Evolutionary conservation across 2,329 filamentous ascomycete species (phyloP).

Genomic region (Cytospora mali): DNA sequence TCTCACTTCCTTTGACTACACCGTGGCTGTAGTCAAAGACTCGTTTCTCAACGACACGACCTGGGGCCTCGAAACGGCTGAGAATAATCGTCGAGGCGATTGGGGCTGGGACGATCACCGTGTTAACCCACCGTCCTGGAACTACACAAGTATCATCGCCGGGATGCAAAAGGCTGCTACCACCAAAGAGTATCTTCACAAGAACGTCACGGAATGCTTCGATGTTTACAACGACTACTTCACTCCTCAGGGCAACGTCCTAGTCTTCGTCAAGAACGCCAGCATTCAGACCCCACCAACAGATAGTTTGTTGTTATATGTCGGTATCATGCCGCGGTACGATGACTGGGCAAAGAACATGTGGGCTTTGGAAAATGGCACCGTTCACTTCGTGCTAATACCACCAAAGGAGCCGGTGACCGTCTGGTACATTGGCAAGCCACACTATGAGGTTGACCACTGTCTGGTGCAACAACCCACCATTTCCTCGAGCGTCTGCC

Average conservation of each 20-base stretch:
- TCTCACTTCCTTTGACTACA: constrained; percentile 25
- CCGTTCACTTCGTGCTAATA: not conserved
- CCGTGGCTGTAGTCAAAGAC: constrained; percentile 17
- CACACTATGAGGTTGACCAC: constrained; percentile 31
- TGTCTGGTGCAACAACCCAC: constrained; percentile 33
- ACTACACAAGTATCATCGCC: constrained; percentile 28
- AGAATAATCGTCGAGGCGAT: constrained; percentile 6
- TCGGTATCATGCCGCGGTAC: constrained; percentile 29
- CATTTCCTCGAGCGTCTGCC: constrained; percentile 24
- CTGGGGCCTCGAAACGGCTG: constrained; percentile 3
- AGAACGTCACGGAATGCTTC: constrained; percentile 30
- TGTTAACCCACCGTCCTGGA: constrained; percentile 25
- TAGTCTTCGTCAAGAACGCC: constrained; percentile 31
- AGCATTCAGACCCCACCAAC: constrained; percentile 21
- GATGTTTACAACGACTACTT: constrained; percentile 32
- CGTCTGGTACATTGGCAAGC: constrained; percentile 31
- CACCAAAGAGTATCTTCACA: not conserved
- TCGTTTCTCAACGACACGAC: constrained; percentile 1
- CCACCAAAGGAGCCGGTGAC: constrained; percentile 25
- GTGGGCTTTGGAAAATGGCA: constrained; percentile 34
- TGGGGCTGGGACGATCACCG: not conserved
- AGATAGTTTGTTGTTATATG: constrained; percentile 33
- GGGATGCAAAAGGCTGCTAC: constrained; percentile 25
- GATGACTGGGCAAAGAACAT: constrained; percentile 35
- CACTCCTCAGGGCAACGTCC: constrained; percentile 30